These are phyloP conservation scores for Omphalotus guepiniiformis DNA, from an alignment of 768 basidiomycete genomes.

Conservation along the genomic window DNA sequence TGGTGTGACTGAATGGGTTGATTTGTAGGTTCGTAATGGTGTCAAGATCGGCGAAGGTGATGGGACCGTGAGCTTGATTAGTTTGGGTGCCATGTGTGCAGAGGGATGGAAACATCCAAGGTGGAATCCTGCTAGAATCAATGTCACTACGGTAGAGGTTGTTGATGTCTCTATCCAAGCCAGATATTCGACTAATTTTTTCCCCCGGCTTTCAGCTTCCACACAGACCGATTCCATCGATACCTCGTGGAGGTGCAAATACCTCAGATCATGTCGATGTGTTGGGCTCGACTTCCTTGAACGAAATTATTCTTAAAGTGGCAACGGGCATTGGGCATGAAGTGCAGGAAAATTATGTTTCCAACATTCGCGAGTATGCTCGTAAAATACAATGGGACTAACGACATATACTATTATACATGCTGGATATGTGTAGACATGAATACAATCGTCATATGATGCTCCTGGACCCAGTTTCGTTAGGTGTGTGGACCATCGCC, in stretches of 20 bases:
- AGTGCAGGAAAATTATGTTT: slow-evolving; percentile 65
- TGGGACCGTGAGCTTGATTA: slow-evolving; percentile 84
- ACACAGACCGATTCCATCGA: slow-evolving; percentile 68
- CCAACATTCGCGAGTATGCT: slow-evolving; percentile 74
- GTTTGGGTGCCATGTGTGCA: slow-evolving; percentile 93
- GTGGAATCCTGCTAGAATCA: slow-evolving; percentile 93
- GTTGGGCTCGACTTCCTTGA: slow-evolving; percentile 72
- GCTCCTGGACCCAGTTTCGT: no score
- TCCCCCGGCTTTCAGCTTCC: slow-evolving; percentile 65
- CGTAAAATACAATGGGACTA: slow-evolving; percentile 76
- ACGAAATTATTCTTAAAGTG: slow-evolving; percentile 88
- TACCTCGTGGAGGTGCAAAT: slow-evolving; percentile 86
- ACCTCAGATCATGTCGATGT: slow-evolving; percentile 92
- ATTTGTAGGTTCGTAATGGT: slow-evolving; percentile 62
- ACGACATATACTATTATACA: slow-evolving; percentile 15
- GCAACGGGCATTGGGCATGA: slow-evolving; percentile 80
- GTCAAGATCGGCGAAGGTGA: slow-evolving; percentile 95
- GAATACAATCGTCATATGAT: background rate
- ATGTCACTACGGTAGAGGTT: slow-evolving; percentile 84
- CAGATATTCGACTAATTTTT: background rate
- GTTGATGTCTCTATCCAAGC: slow-evolving; percentile 11
- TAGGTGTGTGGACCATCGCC: no score
- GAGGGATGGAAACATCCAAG: slow-evolving; percentile 87
- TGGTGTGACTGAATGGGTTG: background rate
- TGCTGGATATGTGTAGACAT: background rate